phyloP scores from a whole-genome alignment of 1,284 basidiomycete genomes.

The Termitomyces sp. region DNA sequence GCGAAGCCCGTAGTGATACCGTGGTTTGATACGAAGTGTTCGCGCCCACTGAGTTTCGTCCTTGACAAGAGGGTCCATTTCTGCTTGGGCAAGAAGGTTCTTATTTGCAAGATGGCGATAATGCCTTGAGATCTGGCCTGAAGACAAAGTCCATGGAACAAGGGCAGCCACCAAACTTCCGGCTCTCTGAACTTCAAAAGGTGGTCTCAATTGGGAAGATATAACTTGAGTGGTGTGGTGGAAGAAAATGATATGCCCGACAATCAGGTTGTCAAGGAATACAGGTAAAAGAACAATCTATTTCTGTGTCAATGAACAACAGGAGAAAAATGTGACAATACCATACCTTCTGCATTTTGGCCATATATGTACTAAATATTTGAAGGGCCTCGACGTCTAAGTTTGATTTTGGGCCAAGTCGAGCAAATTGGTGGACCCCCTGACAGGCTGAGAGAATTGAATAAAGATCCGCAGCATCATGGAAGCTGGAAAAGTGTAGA shows the following conservation, averaged over 20 bases:
- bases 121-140: slow-evolving; percentile 18
- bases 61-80: slow-evolving; percentile 13
- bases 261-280: slow-evolving; percentile 37
- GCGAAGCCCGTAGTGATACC: slow-evolving; percentile 38
- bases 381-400: slow-evolving; percentile 31
- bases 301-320: not conserved
- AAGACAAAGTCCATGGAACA: slow-evolving; percentile 40
- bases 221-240: slow-evolving; percentile 26
- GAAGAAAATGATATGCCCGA: slow-evolving; percentile 39
- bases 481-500: slow-evolving; percentile 42
- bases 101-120: slow-evolving; percentile 14
- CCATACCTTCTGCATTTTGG: slow-evolving; percentile 37
- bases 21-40: slow-evolving; percentile 21
- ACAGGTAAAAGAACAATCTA: slow-evolving; percentile 51
- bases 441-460: slow-evolving; percentile 44
- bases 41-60: slow-evolving; percentile 17
- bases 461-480: slow-evolving; percentile 40
- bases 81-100: slow-evolving; percentile 11
- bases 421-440: slow-evolving; percentile 46
- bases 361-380: slow-evolving; percentile 43
- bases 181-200: slow-evolving; percentile 19
- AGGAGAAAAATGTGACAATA: slow-evolving; percentile 3
- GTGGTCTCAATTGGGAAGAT: slow-evolving; percentile 26
- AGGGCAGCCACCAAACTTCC: slow-evolving; percentile 38
- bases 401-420: slow-evolving; percentile 34